These are phyloP conservation scores for Pichia gijzeniarum DNA, from an alignment of 805 yeast genomes.

Conservation along the genomic window DNA sequence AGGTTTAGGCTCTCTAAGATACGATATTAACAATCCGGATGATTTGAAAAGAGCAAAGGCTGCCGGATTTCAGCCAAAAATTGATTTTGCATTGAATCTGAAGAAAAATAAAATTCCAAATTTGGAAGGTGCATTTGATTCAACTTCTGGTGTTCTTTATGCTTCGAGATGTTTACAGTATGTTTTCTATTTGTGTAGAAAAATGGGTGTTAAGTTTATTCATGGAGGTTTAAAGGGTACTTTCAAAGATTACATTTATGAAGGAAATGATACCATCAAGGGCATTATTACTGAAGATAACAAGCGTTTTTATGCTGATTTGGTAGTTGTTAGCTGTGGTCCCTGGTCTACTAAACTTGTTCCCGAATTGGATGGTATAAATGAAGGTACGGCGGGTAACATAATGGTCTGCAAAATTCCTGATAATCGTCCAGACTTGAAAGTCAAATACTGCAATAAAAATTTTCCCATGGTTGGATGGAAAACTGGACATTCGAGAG, in stretches of 20 bases:
- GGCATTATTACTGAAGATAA: slow-evolving; percentile 25
- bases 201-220: slow-evolving; percentile 27
- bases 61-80: slow-evolving; percentile 12
- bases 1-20: slow-evolving; percentile 27
- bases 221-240: slow-evolving; percentile 21
- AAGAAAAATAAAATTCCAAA: slow-evolving; percentile 7
- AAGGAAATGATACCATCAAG: slow-evolving; percentile 13
- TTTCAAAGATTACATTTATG: slow-evolving; percentile 10
- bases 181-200: slow-evolving; percentile 23
- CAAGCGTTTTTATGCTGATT: slow-evolving; percentile 16
- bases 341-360: slow-evolving; percentile 26
- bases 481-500: slow-evolving; percentile 30
- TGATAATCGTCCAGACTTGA: slow-evolving; percentile 28
- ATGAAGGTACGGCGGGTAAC: slow-evolving; percentile 34
- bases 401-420: slow-evolving; percentile 33
- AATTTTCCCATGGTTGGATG: slow-evolving; percentile 33
- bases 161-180: slow-evolving; percentile 32
- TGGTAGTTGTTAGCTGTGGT: slow-evolving; percentile 24
- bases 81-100: slow-evolving; percentile 16
- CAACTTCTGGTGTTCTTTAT: slow-evolving; percentile 31
- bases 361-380: slow-evolving; percentile 28
- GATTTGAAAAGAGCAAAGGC: slow-evolving; percentile 29
- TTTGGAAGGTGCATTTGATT: slow-evolving; percentile 22
- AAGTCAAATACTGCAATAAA: slow-evolving; percentile 28
- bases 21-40: slow-evolving; percentile 25